Conservation (phyloP, 306 rosid genomes). For the Elaeagnus macrophylla region DNA sequence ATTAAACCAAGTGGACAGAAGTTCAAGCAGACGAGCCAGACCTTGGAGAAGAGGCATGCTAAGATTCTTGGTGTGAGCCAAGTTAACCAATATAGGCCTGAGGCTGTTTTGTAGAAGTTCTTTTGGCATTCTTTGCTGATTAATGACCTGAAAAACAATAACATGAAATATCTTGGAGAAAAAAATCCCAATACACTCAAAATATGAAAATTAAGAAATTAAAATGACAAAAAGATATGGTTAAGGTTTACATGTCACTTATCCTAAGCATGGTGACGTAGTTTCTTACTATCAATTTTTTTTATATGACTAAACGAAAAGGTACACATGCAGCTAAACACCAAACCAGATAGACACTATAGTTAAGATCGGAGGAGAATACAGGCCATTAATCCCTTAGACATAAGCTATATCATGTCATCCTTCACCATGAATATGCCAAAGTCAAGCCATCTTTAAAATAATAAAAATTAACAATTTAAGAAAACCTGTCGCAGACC, state of each 20-base stretch:
- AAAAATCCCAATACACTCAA: constrained; percentile 7
- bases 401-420: neutral
- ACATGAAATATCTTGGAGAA: neutral
- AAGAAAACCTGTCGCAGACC: constrained; percentile 82
- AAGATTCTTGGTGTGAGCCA: constrained; percentile 92
- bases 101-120: constrained; percentile 97
- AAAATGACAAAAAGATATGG: constrained; percentile 1
- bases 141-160: constrained; percentile 61
- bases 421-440: no score
- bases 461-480: no score
- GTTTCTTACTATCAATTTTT: no score
- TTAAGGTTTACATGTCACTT: constrained; percentile 14
- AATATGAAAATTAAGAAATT: constrained; percentile 8
- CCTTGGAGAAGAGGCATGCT: constrained; percentile 99
- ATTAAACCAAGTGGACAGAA: constrained; percentile 94
- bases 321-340: neutral
- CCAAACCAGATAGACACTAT: neutral
- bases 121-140: constrained; percentile 93
- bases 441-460: no score
- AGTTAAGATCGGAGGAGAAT: neutral
- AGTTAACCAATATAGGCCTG: constrained; percentile 90
- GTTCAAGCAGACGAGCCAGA: constrained; percentile 92
- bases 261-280: constrained; percentile 2
- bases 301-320: no score
- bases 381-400: constrained; percentile 3